Conservation (phyloP, 1,139 yeast species). For the Geotrichum fermentans region DNA sequence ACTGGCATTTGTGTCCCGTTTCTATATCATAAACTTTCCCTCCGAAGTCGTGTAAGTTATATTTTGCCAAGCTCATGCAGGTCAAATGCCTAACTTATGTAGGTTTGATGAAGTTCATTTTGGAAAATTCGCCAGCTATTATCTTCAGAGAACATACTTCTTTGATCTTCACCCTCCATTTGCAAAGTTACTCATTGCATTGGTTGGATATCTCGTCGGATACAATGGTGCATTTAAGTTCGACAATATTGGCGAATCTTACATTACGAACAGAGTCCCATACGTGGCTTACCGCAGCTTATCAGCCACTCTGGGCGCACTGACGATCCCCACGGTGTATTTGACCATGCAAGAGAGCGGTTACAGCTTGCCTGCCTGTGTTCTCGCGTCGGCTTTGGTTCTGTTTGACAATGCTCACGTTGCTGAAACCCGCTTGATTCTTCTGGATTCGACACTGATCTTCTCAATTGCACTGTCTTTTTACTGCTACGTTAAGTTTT, state of each 20-base stretch:
- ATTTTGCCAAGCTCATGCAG: not conserved
- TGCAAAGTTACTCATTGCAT: constrained; percentile 86
- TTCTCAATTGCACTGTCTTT: constrained; percentile 76
- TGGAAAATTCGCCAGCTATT: constrained; percentile 83
- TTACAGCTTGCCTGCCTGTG: constrained; percentile 72
- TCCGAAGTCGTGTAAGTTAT: constrained; percentile 61
- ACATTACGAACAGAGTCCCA: constrained; percentile 73
- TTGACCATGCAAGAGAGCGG: constrained; percentile 78
- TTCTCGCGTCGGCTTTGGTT: constrained; percentile 73
- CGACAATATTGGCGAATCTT: constrained; percentile 83
- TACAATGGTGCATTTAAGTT: constrained; percentile 88
- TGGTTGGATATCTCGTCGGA: constrained; percentile 82
- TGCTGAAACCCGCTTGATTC: constrained; percentile 81
- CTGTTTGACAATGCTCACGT: constrained; percentile 91
- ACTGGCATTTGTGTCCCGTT: constrained; percentile 67
- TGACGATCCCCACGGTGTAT: constrained; percentile 78
- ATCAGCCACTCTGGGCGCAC: constrained; percentile 75
- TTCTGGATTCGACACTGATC: constrained; percentile 84
- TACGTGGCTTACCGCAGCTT: constrained; percentile 80
- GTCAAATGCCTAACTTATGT: too few relatives aligned
- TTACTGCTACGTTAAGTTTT: constrained; percentile 72
- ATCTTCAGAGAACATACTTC: constrained; percentile 40
- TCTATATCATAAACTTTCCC: constrained; percentile 67
- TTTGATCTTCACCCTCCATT: constrained; percentile 99
- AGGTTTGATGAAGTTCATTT: constrained; percentile 93